phyloP scores from a whole-genome alignment of 192 early-diverging fungal species.

The Haplosporangium gracile region DNA sequence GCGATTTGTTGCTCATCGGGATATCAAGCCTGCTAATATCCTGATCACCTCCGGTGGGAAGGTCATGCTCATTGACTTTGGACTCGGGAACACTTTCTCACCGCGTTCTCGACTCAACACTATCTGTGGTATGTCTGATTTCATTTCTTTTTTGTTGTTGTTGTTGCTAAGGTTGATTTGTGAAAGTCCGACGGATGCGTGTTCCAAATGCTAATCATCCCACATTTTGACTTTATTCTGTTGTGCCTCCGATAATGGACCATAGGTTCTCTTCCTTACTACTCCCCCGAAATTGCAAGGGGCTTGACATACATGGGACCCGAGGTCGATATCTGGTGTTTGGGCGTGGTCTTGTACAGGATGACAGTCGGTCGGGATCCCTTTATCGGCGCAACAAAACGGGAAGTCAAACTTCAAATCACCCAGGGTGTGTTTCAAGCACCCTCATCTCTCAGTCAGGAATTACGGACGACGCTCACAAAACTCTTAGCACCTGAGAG shows the following conservation, averaged over 20 bases:
- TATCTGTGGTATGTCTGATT: slow-evolving; percentile 79
- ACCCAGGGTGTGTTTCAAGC: slow-evolving; percentile 55
- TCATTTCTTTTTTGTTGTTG: neutral
- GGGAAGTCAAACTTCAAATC: slow-evolving; percentile 66
- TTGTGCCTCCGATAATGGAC: neutral
- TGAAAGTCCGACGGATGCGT: neutral
- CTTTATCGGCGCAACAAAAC: slow-evolving; percentile 63
- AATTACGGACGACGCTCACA: slow-evolving; percentile 57
- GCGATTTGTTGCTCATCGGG: slow-evolving; percentile 83
- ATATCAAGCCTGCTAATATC: slow-evolving; percentile 90
- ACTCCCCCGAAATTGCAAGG: slow-evolving; percentile 91
- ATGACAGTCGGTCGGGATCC: slow-evolving; percentile 73
- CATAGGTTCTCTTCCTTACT: slow-evolving; percentile 88
- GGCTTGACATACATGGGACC: slow-evolving; percentile 93
- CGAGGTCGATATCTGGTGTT: slow-evolving; percentile 96
- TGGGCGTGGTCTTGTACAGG: slow-evolving; percentile 92
- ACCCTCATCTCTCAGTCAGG: slow-evolving; percentile 56
- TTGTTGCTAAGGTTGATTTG: neutral
- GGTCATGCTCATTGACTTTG: slow-evolving; percentile 94
- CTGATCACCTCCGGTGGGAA: slow-evolving; percentile 79
- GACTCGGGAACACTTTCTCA: slow-evolving; percentile 87
- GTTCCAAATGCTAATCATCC: neutral
- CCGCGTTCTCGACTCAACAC: slow-evolving; percentile 76
- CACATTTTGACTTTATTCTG: neutral
- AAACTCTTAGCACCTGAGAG: slow-evolving; percentile 63